Evolutionary conservation across 768 basidiomycete species (phyloP).

Genomic region (Imleria badia): DNA sequence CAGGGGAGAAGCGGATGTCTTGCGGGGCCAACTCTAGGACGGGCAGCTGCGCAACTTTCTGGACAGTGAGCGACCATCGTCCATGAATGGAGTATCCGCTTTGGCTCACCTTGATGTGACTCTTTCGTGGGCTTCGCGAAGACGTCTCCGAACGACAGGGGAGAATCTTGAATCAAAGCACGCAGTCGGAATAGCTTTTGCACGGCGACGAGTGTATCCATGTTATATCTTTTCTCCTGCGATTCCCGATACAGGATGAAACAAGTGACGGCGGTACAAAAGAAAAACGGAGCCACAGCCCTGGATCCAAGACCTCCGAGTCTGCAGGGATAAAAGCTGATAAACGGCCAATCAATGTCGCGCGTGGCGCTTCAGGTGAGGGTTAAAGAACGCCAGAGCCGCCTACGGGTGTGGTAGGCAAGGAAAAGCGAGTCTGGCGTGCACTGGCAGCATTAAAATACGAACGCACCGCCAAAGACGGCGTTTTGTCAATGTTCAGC

Average conservation of each 20-base stretch:
- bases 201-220: not conserved
- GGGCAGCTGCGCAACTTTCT: not conserved
- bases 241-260: not conserved
- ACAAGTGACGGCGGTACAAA: not conserved
- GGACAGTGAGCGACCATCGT: constrained; percentile 1
- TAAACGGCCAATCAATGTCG: not conserved
- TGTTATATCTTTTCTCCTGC: constrained; percentile 1
- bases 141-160: not conserved
- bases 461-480: not conserved
- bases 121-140: not conserved
- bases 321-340: not conserved
- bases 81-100: not conserved
- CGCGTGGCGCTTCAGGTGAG: not conserved
- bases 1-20: not conserved
- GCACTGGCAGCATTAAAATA: not conserved
- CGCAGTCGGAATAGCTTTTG: not conserved
- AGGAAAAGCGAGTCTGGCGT: not conserved
- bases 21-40: not conserved
- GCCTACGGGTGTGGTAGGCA: not conserved
- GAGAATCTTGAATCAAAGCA: not conserved
- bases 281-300: not conserved
- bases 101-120: constrained; percentile 9
- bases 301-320: not conserved
- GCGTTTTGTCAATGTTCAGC: not conserved
- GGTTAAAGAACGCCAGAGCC: not conserved